Evolutionary conservation across 2,329 filamentous ascomycete species (phyloP).

Genomic region (Botrytis elliptica): DNA sequence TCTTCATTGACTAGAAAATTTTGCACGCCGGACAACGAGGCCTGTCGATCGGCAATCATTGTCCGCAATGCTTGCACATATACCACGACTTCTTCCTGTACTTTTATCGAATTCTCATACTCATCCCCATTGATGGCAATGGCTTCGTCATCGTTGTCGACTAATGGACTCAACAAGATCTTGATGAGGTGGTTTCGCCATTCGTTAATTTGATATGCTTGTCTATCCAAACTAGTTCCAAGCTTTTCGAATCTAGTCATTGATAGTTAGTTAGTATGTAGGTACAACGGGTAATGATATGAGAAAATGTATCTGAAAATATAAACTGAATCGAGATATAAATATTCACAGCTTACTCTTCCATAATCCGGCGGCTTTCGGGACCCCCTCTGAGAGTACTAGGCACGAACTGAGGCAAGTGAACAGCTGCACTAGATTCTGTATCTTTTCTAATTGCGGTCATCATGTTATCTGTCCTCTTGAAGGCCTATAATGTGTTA

Average conservation of each 20-base stretch:
- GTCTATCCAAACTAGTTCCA: constrained; percentile 65
- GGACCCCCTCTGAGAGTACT: constrained; percentile 51
- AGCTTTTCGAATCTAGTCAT: constrained; percentile 68
- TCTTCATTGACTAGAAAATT: constrained; percentile 76
- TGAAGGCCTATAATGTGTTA: constrained; percentile 5
- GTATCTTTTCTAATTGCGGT: constrained; percentile 55
- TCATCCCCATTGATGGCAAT: constrained; percentile 82
- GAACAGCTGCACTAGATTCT: constrained; percentile 54
- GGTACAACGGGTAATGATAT: background rate
- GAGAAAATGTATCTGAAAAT: background rate
- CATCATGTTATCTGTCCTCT: constrained; percentile 65
- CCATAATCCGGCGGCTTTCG: constrained; percentile 16
- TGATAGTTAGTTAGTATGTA: background rate
- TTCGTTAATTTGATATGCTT: constrained; percentile 67
- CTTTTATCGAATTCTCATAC: constrained; percentile 80
- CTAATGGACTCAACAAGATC: constrained; percentile 69
- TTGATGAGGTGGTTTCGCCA: constrained; percentile 74
- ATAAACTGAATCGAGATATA: background rate
- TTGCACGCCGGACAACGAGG: constrained; percentile 72
- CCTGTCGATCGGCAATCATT: constrained; percentile 74
- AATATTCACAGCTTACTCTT: background rate
- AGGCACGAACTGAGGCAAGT: constrained; percentile 60
- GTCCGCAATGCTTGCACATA: constrained; percentile 78
- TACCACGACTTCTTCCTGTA: constrained; percentile 84
- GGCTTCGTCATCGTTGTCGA: constrained; percentile 81